These are phyloP conservation scores for Vanrija sp. DNA, from an alignment of 1,284 basidiomycete genomes.

Conservation along the genomic window DNA sequence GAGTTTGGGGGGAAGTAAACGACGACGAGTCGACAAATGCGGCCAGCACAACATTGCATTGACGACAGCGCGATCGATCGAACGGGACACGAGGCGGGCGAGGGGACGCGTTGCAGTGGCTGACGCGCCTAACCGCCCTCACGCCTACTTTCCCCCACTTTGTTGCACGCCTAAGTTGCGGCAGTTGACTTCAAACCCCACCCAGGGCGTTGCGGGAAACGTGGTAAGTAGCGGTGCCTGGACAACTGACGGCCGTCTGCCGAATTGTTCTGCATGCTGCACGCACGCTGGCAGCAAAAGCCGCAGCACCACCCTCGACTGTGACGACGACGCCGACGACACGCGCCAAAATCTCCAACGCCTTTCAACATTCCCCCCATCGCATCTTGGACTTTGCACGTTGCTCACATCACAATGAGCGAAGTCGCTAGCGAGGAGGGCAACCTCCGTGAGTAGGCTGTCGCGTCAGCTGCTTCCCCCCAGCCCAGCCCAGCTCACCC, in stretches of 20 bases:
- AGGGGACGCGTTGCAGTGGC: background rate
- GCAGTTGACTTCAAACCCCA: too few relatives aligned
- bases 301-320: background rate
- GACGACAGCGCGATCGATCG: background rate
- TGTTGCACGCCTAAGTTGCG: too few relatives aligned
- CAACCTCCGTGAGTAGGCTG: constrained; percentile 12
- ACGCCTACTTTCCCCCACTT: too few relatives aligned
- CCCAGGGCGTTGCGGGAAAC: too few relatives aligned
- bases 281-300: background rate
- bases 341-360: too few relatives aligned
- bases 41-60: too few relatives aligned
- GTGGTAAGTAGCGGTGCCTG: too few relatives aligned
- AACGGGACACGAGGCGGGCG: too few relatives aligned
- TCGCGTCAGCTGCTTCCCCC: background rate
- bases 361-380: background rate
- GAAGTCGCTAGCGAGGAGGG: constrained; percentile 3
- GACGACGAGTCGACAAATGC: background rate
- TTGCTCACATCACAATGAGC: constrained; percentile 1
- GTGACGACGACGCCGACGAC: background rate
- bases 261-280: background rate
- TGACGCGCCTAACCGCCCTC: too few relatives aligned
- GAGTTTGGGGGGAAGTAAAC: background rate
- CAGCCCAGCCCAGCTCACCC: constrained; percentile 1
- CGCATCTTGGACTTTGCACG: too few relatives aligned
- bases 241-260: background rate